Evolutionary conservation across 805 yeast species (phyloP), one percentile per base, ranked within the genome.

Genomic region (Saccharomycopsis selenospora): DNA sequence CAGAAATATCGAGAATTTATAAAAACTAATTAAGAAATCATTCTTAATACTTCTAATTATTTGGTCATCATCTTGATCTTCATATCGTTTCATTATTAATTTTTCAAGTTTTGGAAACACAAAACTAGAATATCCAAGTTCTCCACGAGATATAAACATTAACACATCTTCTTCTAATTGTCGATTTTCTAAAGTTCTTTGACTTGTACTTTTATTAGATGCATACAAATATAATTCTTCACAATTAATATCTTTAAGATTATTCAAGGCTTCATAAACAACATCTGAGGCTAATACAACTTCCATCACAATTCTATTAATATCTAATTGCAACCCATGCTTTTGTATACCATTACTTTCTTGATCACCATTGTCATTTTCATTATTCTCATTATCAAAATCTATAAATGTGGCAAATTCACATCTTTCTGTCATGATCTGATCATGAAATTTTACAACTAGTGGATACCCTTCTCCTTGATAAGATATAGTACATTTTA

Each of bases 121-220:
- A 18, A 86, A 67, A 57, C 82, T 80, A 36, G 86, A 79, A 45
- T 72, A 69, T 0, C 95, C 95, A 42, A 85, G 71, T n/a, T 80
- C 84, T 8, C 91, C 85, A 36, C 71, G 73, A 0, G 93, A 82
- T 3, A 84, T 74, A 46, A 88, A 72, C 23, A 73, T 68, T 42
- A 82, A 62, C 53, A 68, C 71, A 29, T 72, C 68, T 3, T 62
- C 56, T 6, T 25, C 47, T 17, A 44, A 38, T 3, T 61, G 58
- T 3, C 71, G 71, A 38, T 66, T 62, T 2, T 63, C 55, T 36
- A 57, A 61, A 2, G 65, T 58, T 26, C 59, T 60, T 25, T 61
- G 61, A 14, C 52, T 50, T 1, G 50, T 46, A 17, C 47, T 55
- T 22, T 57, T 49, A 20, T 53, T 58, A 11, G 68, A 64, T 5